Conservation (phyloP, 257 asterid species). For the Penstemon eatonii region DNA sequence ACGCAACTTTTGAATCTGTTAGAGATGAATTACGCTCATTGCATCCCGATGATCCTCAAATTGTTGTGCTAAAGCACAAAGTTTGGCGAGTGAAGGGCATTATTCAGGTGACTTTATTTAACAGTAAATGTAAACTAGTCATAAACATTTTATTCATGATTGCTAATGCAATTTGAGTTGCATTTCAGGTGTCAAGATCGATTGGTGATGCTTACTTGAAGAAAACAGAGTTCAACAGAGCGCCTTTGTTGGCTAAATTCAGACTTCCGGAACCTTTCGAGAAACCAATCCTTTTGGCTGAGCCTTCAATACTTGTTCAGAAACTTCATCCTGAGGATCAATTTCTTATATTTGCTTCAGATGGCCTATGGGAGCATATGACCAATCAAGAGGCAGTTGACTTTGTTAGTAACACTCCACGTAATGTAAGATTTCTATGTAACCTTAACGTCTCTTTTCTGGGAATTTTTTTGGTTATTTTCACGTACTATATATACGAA, state of each 20-base stretch:
- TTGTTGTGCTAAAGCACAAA: constrained; percentile 71
- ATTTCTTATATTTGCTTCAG: constrained; percentile 81
- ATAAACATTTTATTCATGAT: background rate
- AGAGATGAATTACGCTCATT: constrained; percentile 60
- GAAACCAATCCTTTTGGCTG: constrained; percentile 72
- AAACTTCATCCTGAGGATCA: constrained; percentile 60
- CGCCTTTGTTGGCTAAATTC: constrained; percentile 70
- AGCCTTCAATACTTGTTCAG: constrained; percentile 64
- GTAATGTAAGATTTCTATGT: constrained; percentile 45
- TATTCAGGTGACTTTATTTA: constrained; percentile 57
- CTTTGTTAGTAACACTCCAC: constrained; percentile 55
- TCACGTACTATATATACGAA: too few relatives aligned
- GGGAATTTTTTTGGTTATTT: too few relatives aligned
- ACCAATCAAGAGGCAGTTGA: constrained; percentile 75
- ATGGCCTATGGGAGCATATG: constrained; percentile 91
- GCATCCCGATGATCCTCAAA: constrained; percentile 78
- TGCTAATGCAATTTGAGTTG: constrained; percentile 17
- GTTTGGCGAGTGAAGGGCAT: constrained; percentile 94
- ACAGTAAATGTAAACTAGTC: too few relatives aligned
- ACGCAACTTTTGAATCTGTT: constrained; percentile 64
- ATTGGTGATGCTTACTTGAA: constrained; percentile 85
- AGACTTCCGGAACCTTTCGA: constrained; percentile 54
- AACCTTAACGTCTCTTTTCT: constrained; percentile 4
- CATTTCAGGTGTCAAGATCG: constrained; percentile 70
- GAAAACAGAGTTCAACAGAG: constrained; percentile 62